Evolutionary conservation across 139 green algal species (phyloP).

Genomic region (Desmodesmus armatus): DNA sequence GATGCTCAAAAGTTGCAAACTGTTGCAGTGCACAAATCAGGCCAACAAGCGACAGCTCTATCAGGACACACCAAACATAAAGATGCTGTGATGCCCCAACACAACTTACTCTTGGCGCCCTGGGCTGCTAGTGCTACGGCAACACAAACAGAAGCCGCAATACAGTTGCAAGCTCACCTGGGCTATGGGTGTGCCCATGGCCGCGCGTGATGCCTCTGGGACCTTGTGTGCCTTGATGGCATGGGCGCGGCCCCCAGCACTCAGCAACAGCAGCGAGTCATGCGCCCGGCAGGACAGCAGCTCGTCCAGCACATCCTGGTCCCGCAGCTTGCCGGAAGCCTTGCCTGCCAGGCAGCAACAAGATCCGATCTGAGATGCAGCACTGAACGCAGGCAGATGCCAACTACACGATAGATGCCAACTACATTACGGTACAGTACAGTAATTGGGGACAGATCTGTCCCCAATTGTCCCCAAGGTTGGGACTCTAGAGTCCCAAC

Average conservation of each 20-base stretch:
- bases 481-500: no score
- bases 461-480: no score
- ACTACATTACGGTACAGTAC: no score
- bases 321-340: slow-evolving; percentile 60
- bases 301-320: slow-evolving; percentile 76
- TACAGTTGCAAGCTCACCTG: slow-evolving; percentile 13
- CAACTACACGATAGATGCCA: no score
- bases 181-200: slow-evolving; percentile 60
- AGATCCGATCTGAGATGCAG: no score
- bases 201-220: slow-evolving; percentile 71
- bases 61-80: no score
- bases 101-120: not conserved
- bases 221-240: slow-evolving; percentile 76
- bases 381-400: no score
- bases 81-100: not conserved
- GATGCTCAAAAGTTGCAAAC: not conserved
- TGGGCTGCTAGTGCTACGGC: not conserved
- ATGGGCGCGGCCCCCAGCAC: slow-evolving; percentile 67
- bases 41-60: not conserved
- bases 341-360: slow-evolving; percentile 6
- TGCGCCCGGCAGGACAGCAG: slow-evolving; percentile 73
- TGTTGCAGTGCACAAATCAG: no score
- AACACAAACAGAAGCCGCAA: not conserved
- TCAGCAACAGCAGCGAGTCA: slow-evolving; percentile 88
- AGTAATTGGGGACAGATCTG: no score